These are phyloP conservation scores for Aquilaria malaccensis DNA, from an alignment of 345 rosid species.

Conservation along the genomic window DNA sequence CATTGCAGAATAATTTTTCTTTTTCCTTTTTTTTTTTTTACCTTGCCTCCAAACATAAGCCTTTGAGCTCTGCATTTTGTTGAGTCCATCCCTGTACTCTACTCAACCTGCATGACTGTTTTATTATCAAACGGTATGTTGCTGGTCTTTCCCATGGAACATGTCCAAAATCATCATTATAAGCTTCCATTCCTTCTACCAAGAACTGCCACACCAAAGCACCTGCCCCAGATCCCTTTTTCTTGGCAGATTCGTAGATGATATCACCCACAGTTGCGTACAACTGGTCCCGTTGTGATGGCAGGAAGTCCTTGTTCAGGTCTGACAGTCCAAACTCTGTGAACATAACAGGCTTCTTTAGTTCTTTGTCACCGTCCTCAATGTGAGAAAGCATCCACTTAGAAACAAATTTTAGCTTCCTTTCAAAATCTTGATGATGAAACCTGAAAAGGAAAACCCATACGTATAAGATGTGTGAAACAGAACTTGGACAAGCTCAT, in stretches of 20 bases:
- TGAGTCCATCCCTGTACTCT: conserved; percentile 30
- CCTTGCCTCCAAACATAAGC: conserved; percentile 32
- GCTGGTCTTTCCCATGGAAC: conserved; percentile 73
- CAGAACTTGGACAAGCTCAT: background rate
- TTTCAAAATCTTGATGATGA: conserved; percentile 54
- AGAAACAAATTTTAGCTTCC: conserved; percentile 46
- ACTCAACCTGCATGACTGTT: conserved; percentile 68
- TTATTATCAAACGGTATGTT: conserved; percentile 40
- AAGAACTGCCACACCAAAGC: conserved; percentile 78
- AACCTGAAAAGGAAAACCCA: conserved; percentile 37
- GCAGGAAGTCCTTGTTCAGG: conserved; percentile 60
- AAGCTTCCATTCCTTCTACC: conserved; percentile 78
- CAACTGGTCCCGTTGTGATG: conserved; percentile 50
- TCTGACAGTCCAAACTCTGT: conserved; percentile 80
- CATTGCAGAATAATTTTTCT: too few relatives aligned
- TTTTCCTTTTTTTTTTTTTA: conserved; percentile 9
- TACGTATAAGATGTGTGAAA: background rate
- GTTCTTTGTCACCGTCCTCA: conserved; percentile 75
- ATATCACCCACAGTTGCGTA: conserved; percentile 49
- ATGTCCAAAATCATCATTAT: conserved; percentile 74
- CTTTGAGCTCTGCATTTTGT: conserved; percentile 30
- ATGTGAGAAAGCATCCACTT: conserved; percentile 91
- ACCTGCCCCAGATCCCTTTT: conserved; percentile 74
- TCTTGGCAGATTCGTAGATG: conserved; percentile 60
- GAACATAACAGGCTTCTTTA: conserved; percentile 77